Evolutionary conservation across 768 basidiomycete species (phyloP), one percentile per base, ranked within the genome.

Genomic region (Pulveroboletus sp.): DNA sequence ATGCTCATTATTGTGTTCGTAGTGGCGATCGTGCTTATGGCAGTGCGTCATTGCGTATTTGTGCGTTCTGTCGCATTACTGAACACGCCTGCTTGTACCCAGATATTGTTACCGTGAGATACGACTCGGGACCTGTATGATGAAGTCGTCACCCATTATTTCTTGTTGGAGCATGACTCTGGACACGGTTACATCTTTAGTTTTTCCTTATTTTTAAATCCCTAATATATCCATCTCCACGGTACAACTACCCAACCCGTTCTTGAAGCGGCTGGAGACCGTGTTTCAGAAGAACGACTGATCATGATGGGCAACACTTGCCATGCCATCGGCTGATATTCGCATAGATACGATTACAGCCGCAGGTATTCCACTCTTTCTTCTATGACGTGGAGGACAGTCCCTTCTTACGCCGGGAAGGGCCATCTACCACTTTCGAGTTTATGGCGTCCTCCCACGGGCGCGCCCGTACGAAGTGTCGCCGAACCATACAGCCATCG

Each of bases 1-100:
- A 82, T 94, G 79, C 64, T 99, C 11, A 80, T 99, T 41, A 74
- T 99, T 43, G 81, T 86, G 27, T 68, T 97, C 49, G 96, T 99
- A 2, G 77, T 86, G 12, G 82, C 80, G n/a, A 72, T 98, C 52
- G 94, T 99, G 5, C 75, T 99, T 30, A 70, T 97, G 24, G 95
- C 95, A 58, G 95, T 99, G 62, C 73, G 93, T 80, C 15, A 6
- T 18, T 31, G 8, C 12, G 11, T 14, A 39, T 44, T 36, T n/a
- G 4, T 47, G 15, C 15, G 24, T 40, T 17, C 43, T 30, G 21
- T 24, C 5, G 0, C 1, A 7, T 38, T 36, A 11, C 43, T 49
- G 37, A 64, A 38, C 28, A 2, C 17, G 8, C 18, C 1, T 47
- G 1, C 49, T 46, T 40, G 15, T 7, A 6, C 24, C 17, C 27